These are phyloP conservation scores for Leptographium radiaticola DNA, from an alignment of 2,329 filamentous ascomycete genomes.

Conservation along the genomic window DNA sequence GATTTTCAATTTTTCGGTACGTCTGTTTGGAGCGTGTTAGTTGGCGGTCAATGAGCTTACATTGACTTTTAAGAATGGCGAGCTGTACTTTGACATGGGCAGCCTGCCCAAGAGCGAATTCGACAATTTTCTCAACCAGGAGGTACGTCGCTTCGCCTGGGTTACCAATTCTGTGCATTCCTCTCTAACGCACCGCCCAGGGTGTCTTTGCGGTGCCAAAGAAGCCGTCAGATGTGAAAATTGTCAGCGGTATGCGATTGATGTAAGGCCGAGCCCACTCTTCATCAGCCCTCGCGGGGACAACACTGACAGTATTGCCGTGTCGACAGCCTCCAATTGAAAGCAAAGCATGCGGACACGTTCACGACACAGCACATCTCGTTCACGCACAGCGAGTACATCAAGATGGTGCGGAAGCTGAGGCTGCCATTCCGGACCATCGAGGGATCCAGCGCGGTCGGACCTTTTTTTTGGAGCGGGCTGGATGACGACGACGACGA, in stretches of 20 bases:
- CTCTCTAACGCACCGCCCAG: not conserved
- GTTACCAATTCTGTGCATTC: not conserved
- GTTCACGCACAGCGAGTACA: constrained; percentile 34
- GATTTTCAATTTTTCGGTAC: constrained; percentile 46
- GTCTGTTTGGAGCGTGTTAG: not conserved
- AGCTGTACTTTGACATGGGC: constrained; percentile 39
- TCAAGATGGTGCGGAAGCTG: constrained; percentile 40
- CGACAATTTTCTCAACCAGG: constrained; percentile 39
- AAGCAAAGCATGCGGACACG: constrained; percentile 43
- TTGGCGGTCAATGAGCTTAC: not conserved
- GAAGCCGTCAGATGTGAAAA: constrained; percentile 26
- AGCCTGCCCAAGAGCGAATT: constrained; percentile 34
- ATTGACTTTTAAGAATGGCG: constrained; percentile 27
- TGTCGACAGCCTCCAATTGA: constrained; percentile 35
- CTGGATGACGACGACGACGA: constrained; percentile 43
- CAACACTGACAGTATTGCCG: not conserved
- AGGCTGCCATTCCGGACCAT: constrained; percentile 43
- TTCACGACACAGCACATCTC: constrained; percentile 44
- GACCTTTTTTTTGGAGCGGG: constrained; percentile 50
- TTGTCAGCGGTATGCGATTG: constrained; percentile 39
- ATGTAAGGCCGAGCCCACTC: constrained; percentile 27
- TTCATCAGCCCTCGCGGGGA: not conserved
- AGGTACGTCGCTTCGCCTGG: constrained; percentile 18
- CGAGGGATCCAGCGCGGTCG: constrained; percentile 45
- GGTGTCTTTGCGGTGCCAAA: constrained; percentile 17